phyloP scores from a whole-genome alignment of 345 rosid genomes.

The Hibiscus tridactylites region DNA sequence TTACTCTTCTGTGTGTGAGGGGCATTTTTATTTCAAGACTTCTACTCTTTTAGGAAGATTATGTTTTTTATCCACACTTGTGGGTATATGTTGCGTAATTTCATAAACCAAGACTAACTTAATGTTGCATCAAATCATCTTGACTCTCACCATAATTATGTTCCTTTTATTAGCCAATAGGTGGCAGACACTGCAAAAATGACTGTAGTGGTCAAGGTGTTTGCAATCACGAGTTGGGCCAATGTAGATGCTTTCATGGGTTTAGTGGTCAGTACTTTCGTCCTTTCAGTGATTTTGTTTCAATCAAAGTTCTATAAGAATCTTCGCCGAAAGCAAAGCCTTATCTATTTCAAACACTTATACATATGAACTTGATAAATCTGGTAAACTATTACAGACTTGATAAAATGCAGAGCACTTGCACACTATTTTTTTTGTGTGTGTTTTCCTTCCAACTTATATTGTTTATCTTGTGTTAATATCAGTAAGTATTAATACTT shows the following conservation, averaged over 20 bases:
- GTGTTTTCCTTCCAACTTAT: not conserved
- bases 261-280: conserved; percentile 42
- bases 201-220: conserved; percentile 82
- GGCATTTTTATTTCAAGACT: too few species aligned
- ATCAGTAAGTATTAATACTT: not conserved
- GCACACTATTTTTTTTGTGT: not conserved
- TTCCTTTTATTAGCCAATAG: conserved; percentile 47
- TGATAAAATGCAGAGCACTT: not conserved
- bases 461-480: not conserved
- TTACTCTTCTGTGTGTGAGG: too few species aligned
- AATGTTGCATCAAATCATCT: not conserved
- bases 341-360: not conserved
- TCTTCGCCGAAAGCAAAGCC: not conserved
- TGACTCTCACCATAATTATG: not conserved
- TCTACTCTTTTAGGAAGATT: not conserved
- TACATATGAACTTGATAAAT: not conserved
- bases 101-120: too few species aligned
- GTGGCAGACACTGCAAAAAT: conserved; percentile 56
- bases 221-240: conserved; percentile 73
- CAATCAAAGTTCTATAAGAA: not conserved
- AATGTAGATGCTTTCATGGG: conserved; percentile 92
- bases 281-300: not conserved
- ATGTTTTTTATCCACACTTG: not conserved
- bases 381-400: not conserved
- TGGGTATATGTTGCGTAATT: not conserved